phyloP scores from a whole-genome alignment of 371 early-diverging fungal genomes.

The Sanchytrium tribonematis region DNA sequence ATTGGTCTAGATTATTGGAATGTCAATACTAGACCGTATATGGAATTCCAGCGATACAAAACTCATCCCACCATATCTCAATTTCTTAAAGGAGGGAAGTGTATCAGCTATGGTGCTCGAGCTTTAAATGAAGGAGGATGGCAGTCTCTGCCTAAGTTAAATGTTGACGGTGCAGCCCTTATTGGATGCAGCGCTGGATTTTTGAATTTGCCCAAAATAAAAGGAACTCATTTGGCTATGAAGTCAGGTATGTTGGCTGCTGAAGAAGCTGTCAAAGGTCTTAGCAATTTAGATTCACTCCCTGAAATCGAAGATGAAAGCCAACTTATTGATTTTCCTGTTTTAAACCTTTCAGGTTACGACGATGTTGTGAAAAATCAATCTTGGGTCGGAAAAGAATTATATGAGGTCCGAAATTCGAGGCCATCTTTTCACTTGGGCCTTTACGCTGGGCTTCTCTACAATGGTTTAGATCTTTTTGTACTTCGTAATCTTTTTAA shows the following conservation, averaged over 20 bases:
- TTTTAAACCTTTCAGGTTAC: conserved; percentile 38
- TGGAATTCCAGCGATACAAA: conserved; percentile 80
- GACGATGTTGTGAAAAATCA: conserved; percentile 38
- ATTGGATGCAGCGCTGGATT: conserved; percentile 90
- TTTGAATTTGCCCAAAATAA: conserved; percentile 87
- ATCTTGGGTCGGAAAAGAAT: conserved; percentile 77
- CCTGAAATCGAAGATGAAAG: conserved; percentile 4
- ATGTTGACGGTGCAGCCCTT: conserved; percentile 82
- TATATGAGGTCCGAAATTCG: conserved; percentile 64
- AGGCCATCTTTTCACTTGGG: conserved; percentile 87
- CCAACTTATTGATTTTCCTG: conserved; percentile 10
- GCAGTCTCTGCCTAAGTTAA: conserved; percentile 68
- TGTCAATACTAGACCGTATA: conserved; percentile 77
- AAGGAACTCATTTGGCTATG: conserved; percentile 96
- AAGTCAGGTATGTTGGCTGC: conserved; percentile 72
- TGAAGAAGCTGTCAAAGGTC: conserved; percentile 1
- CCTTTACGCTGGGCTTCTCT: conserved; percentile 52
- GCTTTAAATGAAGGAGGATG: conserved; percentile 84
- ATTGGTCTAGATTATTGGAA: conserved; percentile 78
- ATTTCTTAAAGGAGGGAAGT: conserved; percentile 65
- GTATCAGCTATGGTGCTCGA: conserved; percentile 78
- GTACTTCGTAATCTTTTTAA: conserved; percentile 23
- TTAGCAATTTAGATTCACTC: neutral
- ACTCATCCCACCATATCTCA: conserved; percentile 56
- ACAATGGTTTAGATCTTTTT: conserved; percentile 63